Evolutionary conservation across 345 rosid genomes (phyloP).

Genomic region (Citrus inodora): DNA sequence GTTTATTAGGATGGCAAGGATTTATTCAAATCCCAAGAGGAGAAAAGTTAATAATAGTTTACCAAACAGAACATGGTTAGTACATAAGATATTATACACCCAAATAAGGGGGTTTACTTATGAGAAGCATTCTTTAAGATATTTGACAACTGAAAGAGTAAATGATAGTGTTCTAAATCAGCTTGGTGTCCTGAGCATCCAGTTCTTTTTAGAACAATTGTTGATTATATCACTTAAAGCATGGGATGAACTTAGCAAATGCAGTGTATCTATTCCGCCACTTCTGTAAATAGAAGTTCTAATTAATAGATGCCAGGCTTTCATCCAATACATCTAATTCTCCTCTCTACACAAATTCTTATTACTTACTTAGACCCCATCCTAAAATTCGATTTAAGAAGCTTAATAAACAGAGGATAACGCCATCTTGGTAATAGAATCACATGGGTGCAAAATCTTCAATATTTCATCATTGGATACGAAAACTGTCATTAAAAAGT

Average conservation of each 20-base stretch:
- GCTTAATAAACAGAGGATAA: neutral
- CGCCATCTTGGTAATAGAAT: neutral
- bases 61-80: neutral
- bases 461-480: neutral
- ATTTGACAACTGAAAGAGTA: too few relatives aligned
- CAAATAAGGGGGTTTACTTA: neutral
- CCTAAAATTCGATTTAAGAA: neutral
- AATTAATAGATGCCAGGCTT: neutral
- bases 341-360: neutral
- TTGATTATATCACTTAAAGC: neutral
- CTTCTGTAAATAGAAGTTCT: neutral
- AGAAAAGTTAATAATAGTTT: neutral
- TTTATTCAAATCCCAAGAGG: neutral
- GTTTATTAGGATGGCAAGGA: neutral
- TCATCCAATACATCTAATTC: neutral
- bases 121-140: neutral
- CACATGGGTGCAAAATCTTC: neutral
- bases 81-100: neutral
- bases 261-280: neutral
- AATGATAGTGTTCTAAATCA: neutral
- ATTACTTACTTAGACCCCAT: neutral
- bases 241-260: neutral
- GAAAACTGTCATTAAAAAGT: neutral
- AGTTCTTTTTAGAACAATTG: neutral
- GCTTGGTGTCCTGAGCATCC: neutral